Evolutionary conservation across 1,284 basidiomycete species (phyloP), one percentile per base, ranked within the genome.

Genomic region (Ceratobasidium sp.): DNA sequence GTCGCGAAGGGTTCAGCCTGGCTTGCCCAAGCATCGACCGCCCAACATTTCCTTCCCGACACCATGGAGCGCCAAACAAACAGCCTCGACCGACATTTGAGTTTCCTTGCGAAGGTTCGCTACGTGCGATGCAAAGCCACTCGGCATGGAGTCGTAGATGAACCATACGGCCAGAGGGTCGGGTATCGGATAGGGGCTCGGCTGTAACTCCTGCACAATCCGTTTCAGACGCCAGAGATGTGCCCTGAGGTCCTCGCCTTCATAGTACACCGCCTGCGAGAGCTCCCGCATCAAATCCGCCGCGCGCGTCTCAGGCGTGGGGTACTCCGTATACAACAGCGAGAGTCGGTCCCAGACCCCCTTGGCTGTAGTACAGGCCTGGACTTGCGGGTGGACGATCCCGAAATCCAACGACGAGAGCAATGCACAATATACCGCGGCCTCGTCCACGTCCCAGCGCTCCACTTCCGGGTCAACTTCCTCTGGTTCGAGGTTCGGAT

Each of bases 311-410:
- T 43, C 41, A 8, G 50, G 54, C 2, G 41, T 41, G 13, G 38
- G 50, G 16, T 38, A 41, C 5, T 69, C 66, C 52, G 41, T 35
- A 57, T 69, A 69, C 38, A 69, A 18, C 18, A 69, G 26, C 28
- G 55, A 50, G 6, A 69, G 47, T 23, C 16, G 52, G 21, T 69
- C 66, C 66, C 66, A 69, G 16, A 69, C 23, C 26, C 57, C 50
- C 52, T 69, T 69, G 26, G 66, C 50, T 1, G 66, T 69, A 7
- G 66, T 69, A 21, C 66, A 69, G 9, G 21, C 54, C 43, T 54
- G 50, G 32, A 69, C 43, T 35, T 69, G 66, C 21, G 9, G 18
- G 11, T 28, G 43, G 28, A 54, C 52, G 28, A 69, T 54, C 8
- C n/a, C 46, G 6, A 26, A 44, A 23, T 43, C 13, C n/a, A 69